Conservation (phyloP, 139 green algal species). For the Ettlia oleoabundans region DNA sequence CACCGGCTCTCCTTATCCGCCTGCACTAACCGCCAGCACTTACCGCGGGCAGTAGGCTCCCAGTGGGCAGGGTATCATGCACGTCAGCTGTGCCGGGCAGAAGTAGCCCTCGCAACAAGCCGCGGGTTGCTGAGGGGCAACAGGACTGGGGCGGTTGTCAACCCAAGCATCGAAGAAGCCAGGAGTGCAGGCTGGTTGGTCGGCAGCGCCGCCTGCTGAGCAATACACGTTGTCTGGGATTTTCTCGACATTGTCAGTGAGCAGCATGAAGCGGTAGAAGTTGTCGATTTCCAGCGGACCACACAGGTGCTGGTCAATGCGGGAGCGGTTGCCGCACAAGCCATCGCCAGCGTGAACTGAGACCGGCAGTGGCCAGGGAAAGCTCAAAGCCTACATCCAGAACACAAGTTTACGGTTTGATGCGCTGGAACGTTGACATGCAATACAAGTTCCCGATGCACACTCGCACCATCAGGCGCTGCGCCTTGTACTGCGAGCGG, state of each 20-base stretch:
- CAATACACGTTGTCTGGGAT: constrained; percentile 51
- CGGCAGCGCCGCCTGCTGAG: neutral
- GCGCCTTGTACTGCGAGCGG: neutral
- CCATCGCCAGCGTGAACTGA: constrained; percentile 11
- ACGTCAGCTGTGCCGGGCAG: constrained; percentile 51
- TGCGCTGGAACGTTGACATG: too few species aligned
- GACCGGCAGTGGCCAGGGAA: constrained; percentile 43
- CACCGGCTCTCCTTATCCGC: too few species aligned
- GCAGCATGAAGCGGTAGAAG: constrained; percentile 64
- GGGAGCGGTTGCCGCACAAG: constrained; percentile 49
- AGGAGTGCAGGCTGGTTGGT: constrained; percentile 41
- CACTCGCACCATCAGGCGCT: constrained; percentile 24
- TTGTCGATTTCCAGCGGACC: constrained; percentile 33
- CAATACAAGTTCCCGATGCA: neutral
- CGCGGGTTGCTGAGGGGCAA: constrained; percentile 7
- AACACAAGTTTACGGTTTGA: too few species aligned
- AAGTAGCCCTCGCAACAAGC: constrained; percentile 64
- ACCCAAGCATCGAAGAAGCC: constrained; percentile 54
- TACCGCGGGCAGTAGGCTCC: constrained; percentile 52
- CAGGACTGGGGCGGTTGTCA: neutral
- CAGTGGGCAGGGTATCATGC: constrained; percentile 60
- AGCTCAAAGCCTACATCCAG: constrained; percentile 4
- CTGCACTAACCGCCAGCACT: neutral
- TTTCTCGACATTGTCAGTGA: constrained; percentile 59
- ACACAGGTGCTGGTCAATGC: constrained; percentile 44